Percentiles rank a stretch among this genome's conserved stretches.
Conservation (phyloP, 352 stramenopile genomes). For the Phytophthora citrophthora region DNA sequence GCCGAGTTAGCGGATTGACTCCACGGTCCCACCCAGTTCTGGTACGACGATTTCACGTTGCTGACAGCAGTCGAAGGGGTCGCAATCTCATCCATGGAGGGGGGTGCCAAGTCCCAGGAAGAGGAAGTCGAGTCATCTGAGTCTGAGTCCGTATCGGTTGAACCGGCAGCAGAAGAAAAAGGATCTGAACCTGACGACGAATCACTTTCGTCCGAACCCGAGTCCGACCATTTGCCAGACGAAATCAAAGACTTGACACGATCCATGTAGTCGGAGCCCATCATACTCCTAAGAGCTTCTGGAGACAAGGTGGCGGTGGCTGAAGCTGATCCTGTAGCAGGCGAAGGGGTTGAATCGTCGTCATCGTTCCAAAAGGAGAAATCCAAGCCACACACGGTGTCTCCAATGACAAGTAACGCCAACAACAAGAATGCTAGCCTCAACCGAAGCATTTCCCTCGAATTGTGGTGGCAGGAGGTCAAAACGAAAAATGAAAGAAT, state of each 20-base stretch:
- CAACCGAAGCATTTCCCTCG: not conserved
- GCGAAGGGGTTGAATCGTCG: slow-evolving; percentile 15
- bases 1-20: slow-evolving; percentile 11
- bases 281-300: slow-evolving; percentile 24
- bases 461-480: not conserved
- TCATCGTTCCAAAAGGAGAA: slow-evolving; percentile 17
- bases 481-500: slow-evolving; percentile 5
- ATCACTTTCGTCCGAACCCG: slow-evolving; percentile 2
- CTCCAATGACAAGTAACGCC: not conserved
- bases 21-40: slow-evolving; percentile 45
- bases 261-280: slow-evolving; percentile 41
- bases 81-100: not conserved
- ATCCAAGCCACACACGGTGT: not conserved
- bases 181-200: slow-evolving; percentile 1
- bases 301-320: slow-evolving; percentile 18
- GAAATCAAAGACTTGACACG: slow-evolving; percentile 24
- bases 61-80: slow-evolving; percentile 16
- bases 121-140: not conserved
- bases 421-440: not conserved
- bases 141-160: not conserved
- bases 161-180: not conserved
- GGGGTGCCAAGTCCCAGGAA: not conserved
- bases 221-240: slow-evolving; percentile 12
- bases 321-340: too few species aligned
- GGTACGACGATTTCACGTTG: slow-evolving; percentile 14